Conservation (phyloP, 768 basidiomycete species). For the Russula ochroleuca region DNA sequence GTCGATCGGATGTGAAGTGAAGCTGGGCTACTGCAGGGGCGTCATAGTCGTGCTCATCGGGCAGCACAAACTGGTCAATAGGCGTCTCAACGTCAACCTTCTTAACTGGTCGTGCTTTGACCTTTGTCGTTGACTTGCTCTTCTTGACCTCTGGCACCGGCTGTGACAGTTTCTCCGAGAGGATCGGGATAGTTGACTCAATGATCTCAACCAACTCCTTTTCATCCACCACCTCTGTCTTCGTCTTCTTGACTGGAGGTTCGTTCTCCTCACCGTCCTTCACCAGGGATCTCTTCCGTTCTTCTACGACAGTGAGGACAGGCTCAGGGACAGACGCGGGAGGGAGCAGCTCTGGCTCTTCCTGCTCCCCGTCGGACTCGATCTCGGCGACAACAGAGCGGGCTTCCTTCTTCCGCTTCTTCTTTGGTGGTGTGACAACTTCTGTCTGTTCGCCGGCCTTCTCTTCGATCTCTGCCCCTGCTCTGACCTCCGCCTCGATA, state of each 20-base stretch:
- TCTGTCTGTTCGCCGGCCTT: constrained; percentile 36
- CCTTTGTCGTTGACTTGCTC: constrained; percentile 42
- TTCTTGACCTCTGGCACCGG: constrained; percentile 31
- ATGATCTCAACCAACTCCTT: constrained; percentile 23
- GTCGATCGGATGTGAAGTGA: constrained; percentile 42
- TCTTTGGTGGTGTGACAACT: constrained; percentile 46
- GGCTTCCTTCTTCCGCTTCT: constrained; percentile 54
- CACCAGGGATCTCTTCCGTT: constrained; percentile 33
- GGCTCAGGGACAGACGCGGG: constrained; percentile 29
- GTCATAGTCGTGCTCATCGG: constrained; percentile 47
- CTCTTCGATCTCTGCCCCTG: constrained; percentile 22
- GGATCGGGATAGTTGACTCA: constrained; percentile 21
- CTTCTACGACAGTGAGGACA: constrained; percentile 21
- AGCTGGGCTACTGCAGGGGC: constrained; percentile 50
- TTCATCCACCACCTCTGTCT: constrained; percentile 23
- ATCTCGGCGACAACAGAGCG: constrained; percentile 40
- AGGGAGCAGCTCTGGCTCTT: constrained; percentile 13
- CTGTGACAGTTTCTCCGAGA: constrained; percentile 16
- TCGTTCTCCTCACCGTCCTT: constrained; percentile 37
- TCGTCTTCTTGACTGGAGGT: constrained; percentile 44
- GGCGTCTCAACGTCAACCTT: constrained; percentile 30
- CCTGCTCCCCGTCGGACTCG: constrained; percentile 61
- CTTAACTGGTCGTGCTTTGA: constrained; percentile 38
- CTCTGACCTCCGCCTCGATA: constrained; percentile 36
- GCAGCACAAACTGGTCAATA: constrained; percentile 48